Evolutionary conservation across 768 basidiomycete genomes (phyloP).

Genomic region (Mycena olivaceomarginata): DNA sequence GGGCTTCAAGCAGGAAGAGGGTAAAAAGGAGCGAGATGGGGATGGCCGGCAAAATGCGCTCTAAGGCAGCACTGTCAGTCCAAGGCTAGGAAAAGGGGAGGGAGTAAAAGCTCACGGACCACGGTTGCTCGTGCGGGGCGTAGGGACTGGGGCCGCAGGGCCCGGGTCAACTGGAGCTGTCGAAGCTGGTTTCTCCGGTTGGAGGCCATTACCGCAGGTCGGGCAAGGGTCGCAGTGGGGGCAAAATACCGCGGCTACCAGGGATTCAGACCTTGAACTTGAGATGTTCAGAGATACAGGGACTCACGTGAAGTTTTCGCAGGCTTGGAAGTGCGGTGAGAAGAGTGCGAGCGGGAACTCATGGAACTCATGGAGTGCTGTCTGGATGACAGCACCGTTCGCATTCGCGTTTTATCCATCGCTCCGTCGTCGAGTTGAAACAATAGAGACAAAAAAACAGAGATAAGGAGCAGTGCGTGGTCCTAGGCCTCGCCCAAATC

Average conservation of each 20-base stretch:
- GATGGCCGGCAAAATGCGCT: slow-evolving; percentile 16
- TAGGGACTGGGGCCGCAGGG: not conserved
- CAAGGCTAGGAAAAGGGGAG: not conserved
- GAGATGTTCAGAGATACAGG: not conserved
- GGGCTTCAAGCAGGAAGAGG: slow-evolving; percentile 19
- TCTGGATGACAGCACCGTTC: not conserved
- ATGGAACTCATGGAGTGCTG: not conserved
- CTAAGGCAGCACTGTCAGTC: not conserved
- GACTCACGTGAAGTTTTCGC: not conserved
- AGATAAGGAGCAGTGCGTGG: not conserved
- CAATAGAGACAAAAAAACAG: not conserved
- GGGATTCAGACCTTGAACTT: not conserved
- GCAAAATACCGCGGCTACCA: not conserved
- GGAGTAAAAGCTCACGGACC: not conserved
- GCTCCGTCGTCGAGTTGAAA: not conserved
- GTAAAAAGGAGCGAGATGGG: slow-evolving; percentile 17
- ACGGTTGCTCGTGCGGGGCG: too few species aligned
- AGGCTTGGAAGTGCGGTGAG: not conserved
- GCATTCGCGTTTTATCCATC: not conserved
- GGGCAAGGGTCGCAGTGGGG: slow-evolving; percentile 22
- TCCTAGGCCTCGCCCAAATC: not conserved
- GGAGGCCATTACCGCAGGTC: slow-evolving; percentile 6
- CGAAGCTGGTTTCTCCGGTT: not conserved
- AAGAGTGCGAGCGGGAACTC: not conserved
- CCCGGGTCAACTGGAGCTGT: not conserved